Evolutionary conservation across 805 yeast species (phyloP).

Genomic region (Wickerhamiella qilinensis): DNA sequence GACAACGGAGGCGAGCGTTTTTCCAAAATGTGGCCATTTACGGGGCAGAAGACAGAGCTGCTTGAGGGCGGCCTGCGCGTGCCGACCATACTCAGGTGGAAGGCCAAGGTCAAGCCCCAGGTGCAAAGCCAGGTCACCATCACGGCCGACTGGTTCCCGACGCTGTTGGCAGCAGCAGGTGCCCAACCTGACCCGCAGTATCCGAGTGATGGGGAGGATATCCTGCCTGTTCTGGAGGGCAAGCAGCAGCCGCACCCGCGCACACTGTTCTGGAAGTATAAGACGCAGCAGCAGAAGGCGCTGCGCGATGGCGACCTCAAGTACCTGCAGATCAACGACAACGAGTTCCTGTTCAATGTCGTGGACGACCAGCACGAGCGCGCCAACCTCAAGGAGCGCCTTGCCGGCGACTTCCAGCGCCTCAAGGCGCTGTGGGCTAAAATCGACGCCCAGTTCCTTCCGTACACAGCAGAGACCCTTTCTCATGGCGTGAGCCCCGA

Average conservation of each 20-base stretch:
- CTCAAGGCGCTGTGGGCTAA: slow-evolving; percentile 33
- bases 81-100: slow-evolving; percentile 35
- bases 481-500: slow-evolving; percentile 2
- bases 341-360: slow-evolving; percentile 17
- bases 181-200: slow-evolving; percentile 35
- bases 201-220: slow-evolving; percentile 31
- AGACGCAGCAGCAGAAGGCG: slow-evolving; percentile 11
- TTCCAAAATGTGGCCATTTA: slow-evolving; percentile 38
- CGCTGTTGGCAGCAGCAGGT: slow-evolving; percentile 34
- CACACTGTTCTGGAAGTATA: slow-evolving; percentile 15
- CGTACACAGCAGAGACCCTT: neutral
- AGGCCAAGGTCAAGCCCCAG: slow-evolving; percentile 17
- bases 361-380: slow-evolving; percentile 36
- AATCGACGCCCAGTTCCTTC: slow-evolving; percentile 11
- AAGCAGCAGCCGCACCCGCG: slow-evolving; percentile 6
- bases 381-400: slow-evolving; percentile 25
- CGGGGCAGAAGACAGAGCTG: slow-evolving; percentile 38
- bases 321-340: slow-evolving; percentile 10
- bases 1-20: slow-evolving; percentile 55
- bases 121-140: slow-evolving; percentile 31
- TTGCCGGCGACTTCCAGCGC: slow-evolving; percentile 26
- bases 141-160: slow-evolving; percentile 46
- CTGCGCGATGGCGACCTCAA: slow-evolving; percentile 12
- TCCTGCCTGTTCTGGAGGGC: slow-evolving; percentile 24
- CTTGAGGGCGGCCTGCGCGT: slow-evolving; percentile 46